A percentile compares a stretch with the other conserved stretches of the same genome.
Conservation (phyloP, 129 eudicot species). For the carrot (Daucus carota) region DNA sequence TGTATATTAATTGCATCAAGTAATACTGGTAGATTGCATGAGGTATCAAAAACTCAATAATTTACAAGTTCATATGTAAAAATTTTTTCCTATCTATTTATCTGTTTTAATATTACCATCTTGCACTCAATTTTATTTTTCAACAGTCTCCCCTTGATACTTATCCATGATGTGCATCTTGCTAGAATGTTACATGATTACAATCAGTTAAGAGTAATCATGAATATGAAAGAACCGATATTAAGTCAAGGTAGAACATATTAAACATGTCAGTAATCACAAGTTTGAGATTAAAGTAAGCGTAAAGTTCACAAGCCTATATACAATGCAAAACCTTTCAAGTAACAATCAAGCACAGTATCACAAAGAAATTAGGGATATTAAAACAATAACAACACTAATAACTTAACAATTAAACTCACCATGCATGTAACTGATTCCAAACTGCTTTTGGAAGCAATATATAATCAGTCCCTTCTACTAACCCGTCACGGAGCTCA, state of each 20-base stretch:
- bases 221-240: not conserved
- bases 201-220: not conserved
- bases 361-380: not conserved
- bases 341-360: not conserved
- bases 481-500: conserved; percentile 90
- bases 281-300: not conserved
- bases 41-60: no score
- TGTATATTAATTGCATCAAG: no score
- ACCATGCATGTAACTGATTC: conserved; percentile 82
- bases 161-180: not conserved
- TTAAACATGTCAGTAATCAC: not conserved
- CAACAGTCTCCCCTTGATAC: not conserved
- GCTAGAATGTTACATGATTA: not conserved
- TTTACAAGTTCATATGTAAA: no score
- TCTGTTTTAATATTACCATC: no score
- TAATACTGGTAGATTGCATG: no score
- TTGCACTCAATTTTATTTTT: no score
- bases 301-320: not conserved
- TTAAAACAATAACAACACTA: not conserved
- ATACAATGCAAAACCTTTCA: not conserved
- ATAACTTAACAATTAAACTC: conserved; percentile 21
- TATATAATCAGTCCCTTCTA: conserved; percentile 90
- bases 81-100: no score
- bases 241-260: not conserved
- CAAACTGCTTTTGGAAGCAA: conserved; percentile 83